A percentile compares a stretch with the other conserved stretches of the same genome.
phyloP scores from a whole-genome alignment of 345 rosid genomes.

The Nasturtium officinale region DNA sequence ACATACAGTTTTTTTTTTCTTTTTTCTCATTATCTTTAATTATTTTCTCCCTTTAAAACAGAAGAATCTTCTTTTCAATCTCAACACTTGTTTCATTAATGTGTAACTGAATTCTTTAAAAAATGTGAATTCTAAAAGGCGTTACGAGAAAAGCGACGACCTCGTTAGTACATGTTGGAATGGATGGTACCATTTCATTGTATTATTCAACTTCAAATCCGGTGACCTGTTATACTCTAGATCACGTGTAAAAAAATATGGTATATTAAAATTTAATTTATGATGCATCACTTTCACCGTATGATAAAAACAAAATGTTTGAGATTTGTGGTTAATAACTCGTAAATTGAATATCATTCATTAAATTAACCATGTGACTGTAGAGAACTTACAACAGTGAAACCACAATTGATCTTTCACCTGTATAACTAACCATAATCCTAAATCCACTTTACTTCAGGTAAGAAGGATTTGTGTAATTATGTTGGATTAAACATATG shows the following conservation, averaged over 20 bases:
- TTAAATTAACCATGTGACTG: background rate
- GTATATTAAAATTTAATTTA: background rate
- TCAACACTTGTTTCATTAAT: slow-evolving; percentile 35
- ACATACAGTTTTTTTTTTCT: slow-evolving; percentile 32
- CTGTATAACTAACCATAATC: background rate
- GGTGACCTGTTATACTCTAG: slow-evolving; percentile 15
- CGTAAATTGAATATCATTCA: background rate
- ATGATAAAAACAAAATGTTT: background rate
- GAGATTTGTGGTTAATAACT: background rate
- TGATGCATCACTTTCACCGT: slow-evolving; percentile 1
- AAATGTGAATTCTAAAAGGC: slow-evolving; percentile 3
- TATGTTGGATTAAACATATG: background rate
- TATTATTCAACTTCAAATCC: slow-evolving; percentile 2
- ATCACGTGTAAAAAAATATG: background rate
- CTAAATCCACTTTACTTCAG: background rate
- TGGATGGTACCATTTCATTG: background rate
- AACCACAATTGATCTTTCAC: background rate
- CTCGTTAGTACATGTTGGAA: slow-evolving; percentile 6
- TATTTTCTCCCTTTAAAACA: background rate
- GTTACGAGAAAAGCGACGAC: slow-evolving; percentile 4
- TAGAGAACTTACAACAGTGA: background rate
- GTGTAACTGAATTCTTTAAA: background rate
- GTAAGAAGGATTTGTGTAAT: background rate
- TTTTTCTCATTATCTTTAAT: slow-evolving; percentile 18
- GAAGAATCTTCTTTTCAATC: slow-evolving; percentile 35